These are phyloP conservation scores for Sugiyamaella sp. DNA, from an alignment of 1,139 yeast species.

Conservation along the genomic window DNA sequence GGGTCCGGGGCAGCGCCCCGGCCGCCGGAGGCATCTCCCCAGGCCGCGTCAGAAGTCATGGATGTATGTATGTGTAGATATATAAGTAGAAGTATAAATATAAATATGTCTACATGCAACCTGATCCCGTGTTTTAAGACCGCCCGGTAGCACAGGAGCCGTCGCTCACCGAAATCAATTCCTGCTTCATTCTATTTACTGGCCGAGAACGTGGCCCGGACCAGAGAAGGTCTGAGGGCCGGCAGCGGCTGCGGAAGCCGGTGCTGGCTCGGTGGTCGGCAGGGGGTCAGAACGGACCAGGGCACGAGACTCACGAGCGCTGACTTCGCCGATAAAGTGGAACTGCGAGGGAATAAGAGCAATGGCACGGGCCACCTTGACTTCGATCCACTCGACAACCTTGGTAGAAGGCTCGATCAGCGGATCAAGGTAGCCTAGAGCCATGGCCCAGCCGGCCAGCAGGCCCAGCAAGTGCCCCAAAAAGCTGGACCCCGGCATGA, in stretches of 20 bases:
- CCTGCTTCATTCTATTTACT: neutral
- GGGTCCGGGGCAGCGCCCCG: neutral
- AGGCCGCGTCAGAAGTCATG: too few relatives aligned
- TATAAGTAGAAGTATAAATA: too few relatives aligned
- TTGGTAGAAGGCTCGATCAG: slow-evolving; percentile 67
- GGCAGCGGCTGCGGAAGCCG: neutral
- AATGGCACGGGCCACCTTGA: slow-evolving; percentile 54
- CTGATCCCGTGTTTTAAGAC: too few relatives aligned
- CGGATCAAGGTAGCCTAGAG: slow-evolving; percentile 56
- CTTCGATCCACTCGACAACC: slow-evolving; percentile 68
- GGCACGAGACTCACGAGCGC: slow-evolving; percentile 47
- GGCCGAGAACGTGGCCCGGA: slow-evolving; percentile 19
- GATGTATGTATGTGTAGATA: too few relatives aligned
- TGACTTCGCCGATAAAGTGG: slow-evolving; percentile 58
- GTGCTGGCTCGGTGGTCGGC: slow-evolving; percentile 16
- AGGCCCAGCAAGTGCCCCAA: slow-evolving; percentile 68
- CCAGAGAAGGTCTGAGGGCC: slow-evolving; percentile 11
- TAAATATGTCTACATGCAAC: slow-evolving; percentile 11
- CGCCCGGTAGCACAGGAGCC: too few relatives aligned
- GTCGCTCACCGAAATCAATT: neutral
- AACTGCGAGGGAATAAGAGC: slow-evolving; percentile 57
- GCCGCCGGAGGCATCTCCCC: neutral
- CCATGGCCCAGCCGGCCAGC: slow-evolving; percentile 56
- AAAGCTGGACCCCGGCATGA: slow-evolving; percentile 65
- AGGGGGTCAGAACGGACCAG: slow-evolving; percentile 17